Base-by-base conservation (phyloP, 2,329 filamentous ascomycete genomes). In the Scytalidium sp. region DNA sequence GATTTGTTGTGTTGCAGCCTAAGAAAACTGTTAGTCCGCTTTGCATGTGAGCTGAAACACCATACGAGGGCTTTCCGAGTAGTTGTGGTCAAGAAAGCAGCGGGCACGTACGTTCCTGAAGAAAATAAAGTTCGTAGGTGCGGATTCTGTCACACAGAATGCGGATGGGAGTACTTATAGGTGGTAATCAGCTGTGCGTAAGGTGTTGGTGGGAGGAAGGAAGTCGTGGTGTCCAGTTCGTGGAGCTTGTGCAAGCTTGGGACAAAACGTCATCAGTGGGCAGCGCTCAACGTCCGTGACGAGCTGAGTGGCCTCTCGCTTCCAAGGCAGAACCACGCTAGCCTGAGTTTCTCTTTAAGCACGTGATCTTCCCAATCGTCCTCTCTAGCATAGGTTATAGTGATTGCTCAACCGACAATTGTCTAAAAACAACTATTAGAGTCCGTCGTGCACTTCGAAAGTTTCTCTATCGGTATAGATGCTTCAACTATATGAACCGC, bases 1-100 rank as follows among this genome's bases (percentile, higher is more conserved):
- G 41, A 46, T 42, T 27, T 19, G 22, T 27, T 43, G 45, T 55
- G 6, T 56, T 36, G 57, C 59, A 56, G 56, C 54, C 59, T 62
- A 23, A 51, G 55, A 19, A 36, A 46, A 50, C 15, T 15, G 32
- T 36, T 36, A 36, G 32, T 36, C 32, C 13, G 17, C 13, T 10
- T 36, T 36, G 25, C 17, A 15, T 36, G 17, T 36, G 32, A 36
- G 32, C 32, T 36, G 32, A 36, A n/a, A n/a, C 13, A 10, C 25
- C 13, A 10, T n/a, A 36, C 32, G 11, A 36, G 15, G 4, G 13
- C 15, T 10, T 9, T 36, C 32, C 32, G 17, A 27, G 13, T 15
- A n/a, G 5, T 36, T 36, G 15, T 13, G 25, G 25, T 9, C 32
- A 9, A 36, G 7, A n/a, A n/a, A 36, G n/a, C n/a, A n/a, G n/a